Evolutionary conservation across 345 rosid genomes (phyloP), one percentile per base, ranked within the genome.

Genomic region (Luvunga scandens): DNA sequence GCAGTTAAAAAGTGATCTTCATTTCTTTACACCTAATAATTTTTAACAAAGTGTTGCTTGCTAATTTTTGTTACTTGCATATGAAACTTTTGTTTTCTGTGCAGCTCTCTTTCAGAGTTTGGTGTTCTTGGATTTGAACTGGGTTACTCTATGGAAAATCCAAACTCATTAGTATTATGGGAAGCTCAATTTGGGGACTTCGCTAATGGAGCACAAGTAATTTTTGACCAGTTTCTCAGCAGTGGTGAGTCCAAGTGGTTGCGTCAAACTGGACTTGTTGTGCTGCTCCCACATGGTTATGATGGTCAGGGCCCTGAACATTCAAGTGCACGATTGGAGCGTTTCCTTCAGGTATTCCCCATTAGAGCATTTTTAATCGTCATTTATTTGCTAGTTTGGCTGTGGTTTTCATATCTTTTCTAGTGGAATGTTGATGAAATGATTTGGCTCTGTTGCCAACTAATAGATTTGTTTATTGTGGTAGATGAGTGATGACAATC

Each of bases 221-320:
- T 92, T 77, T 92, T 91, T 69, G 97, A 92, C 82, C 93, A 92
- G 84, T 92, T 93, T 79, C 5, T 93, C 75, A 90, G 97, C 81
- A 86, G 95, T 73, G 95, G 97, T 10, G 97, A 93, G 77, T 87
- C 97, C 39, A 93, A 93, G 78, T 93, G 97, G 97, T 76, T 93
- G 73, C 90, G 97, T 72, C 94, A 93, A 67, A 89, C 88, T 9
- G 97, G 97, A 72, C 95, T 92, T 77, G 97, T 91, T 42, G 61
- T 91, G 81, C 85, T 92, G 45, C 95, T 92, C 68, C 95, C 97
- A 59, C 97, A 88, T 80, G 97, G 95, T 66, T 92, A 91, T 82
- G 95, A 88, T 80, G 97, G 97, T 45, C 97, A 92, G 71, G 95
- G 97, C 53, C 97, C 97, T 81, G 97, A 91, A 81, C 95, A 92